A percentile compares a stretch with the other conserved stretches of the same genome.
phyloP scores from a whole-genome alignment of 1,284 basidiomycete species.

The Puccinia triticina region DNA sequence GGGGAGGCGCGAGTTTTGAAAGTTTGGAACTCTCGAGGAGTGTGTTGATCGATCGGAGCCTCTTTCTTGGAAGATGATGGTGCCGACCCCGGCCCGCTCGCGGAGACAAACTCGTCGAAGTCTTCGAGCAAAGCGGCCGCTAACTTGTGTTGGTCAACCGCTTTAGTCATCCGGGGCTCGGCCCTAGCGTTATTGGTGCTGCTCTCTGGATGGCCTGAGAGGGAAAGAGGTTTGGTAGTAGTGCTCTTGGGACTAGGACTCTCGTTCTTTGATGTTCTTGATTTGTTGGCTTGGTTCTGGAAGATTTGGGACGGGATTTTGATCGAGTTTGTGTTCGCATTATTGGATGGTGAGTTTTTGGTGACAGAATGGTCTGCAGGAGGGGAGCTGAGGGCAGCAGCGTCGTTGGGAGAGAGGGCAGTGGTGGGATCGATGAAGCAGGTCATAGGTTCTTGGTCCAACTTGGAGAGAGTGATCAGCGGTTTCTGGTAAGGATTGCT shows the following conservation, averaged over 20 bases:
- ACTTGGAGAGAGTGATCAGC: slow-evolving; percentile 8
- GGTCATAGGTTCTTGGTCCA: slow-evolving; percentile 28
- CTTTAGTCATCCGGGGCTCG: neutral
- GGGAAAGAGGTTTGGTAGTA: neutral
- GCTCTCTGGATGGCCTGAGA: neutral
- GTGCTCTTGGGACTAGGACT: neutral
- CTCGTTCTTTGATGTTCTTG: neutral
- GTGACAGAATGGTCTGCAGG: no score
- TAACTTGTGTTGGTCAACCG: slow-evolving; percentile 41
- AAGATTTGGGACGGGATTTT: slow-evolving; percentile 24
- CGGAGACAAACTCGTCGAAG: slow-evolving; percentile 34
- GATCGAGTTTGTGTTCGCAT: slow-evolving; percentile 2
- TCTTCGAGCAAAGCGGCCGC: slow-evolving; percentile 31
- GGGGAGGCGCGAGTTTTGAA: slow-evolving; percentile 3
- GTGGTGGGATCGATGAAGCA: slow-evolving; percentile 19
- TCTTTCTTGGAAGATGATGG: neutral
- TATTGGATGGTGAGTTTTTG: slow-evolving; percentile 1
- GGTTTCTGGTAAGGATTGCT: neutral
- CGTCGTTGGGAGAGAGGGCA: neutral
- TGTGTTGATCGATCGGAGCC: neutral
- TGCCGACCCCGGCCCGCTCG: neutral
- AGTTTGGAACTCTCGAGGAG: slow-evolving; percentile 1
- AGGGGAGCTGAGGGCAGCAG: neutral
- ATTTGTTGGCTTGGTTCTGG: slow-evolving; percentile 26
- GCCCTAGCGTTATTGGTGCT: neutral